Evolutionary conservation across 2,329 filamentous ascomycete species (phyloP).

Genomic region (Aureobasidium sp.): DNA sequence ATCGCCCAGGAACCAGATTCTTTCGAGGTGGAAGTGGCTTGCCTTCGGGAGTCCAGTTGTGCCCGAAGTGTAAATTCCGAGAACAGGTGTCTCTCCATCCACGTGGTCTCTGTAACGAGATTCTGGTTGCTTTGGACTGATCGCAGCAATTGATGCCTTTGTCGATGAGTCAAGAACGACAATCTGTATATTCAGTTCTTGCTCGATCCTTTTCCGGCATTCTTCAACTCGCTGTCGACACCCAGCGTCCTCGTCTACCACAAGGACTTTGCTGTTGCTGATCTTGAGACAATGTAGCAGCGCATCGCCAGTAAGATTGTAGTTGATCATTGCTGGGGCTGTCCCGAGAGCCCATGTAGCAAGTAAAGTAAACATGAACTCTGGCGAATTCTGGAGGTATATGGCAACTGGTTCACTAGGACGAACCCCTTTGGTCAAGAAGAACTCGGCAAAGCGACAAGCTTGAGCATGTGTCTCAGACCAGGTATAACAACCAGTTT

Average conservation of each 20-base stretch:
- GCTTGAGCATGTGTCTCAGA: conserved; percentile 46
- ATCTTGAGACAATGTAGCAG: conserved; percentile 31
- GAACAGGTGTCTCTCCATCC: conserved; percentile 47
- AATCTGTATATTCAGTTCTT: conserved; percentile 48
- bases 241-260: conserved; percentile 41
- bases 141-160: conserved; percentile 39
- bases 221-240: conserved; percentile 52
- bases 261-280: conserved; percentile 32
- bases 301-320: conserved; percentile 28
- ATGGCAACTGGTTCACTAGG: conserved; percentile 28
- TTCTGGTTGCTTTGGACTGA: conserved; percentile 44
- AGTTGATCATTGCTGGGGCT: conserved; percentile 30
- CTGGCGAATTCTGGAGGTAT: conserved; percentile 29
- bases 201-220: conserved; percentile 38
- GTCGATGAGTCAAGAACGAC: conserved; percentile 44
- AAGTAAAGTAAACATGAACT: conserved; percentile 27
- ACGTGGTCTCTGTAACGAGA: conserved; percentile 49
- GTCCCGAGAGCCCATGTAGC: conserved; percentile 24
- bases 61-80: conserved; percentile 56
- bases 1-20: conserved; percentile 33
- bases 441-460: conserved; percentile 55
- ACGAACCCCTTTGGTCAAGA: conserved; percentile 34
- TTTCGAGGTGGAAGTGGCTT: conserved; percentile 50
- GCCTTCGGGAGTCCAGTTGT: conserved; percentile 72
- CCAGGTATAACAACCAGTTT: conserved; percentile 53